Percentiles rank a stretch among this genome's conserved stretches.
phyloP scores from a whole-genome alignment of 2,329 filamentous ascomycete species.

The Phoma sp. region DNA sequence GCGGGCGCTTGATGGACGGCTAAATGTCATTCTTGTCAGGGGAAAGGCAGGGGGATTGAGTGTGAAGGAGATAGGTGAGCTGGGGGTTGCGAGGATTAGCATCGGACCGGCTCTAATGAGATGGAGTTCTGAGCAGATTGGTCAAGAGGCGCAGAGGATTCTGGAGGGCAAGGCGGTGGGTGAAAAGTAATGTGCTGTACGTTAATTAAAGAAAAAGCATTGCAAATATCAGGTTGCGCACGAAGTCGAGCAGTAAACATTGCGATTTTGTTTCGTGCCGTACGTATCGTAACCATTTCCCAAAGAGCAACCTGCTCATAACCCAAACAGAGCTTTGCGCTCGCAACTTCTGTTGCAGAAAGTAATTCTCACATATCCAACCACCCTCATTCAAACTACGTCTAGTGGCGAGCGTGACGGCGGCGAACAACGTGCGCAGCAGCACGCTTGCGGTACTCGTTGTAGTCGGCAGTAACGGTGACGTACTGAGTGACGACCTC shows the following conservation, averaged over 20 bases:
- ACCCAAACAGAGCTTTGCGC: conserved; percentile 15
- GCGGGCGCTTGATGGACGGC: conserved; percentile 31
- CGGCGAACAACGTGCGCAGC: conserved; percentile 2
- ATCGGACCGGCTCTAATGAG: conserved; percentile 41
- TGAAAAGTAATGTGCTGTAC: background rate
- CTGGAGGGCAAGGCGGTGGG: conserved; percentile 18
- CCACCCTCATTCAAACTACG: background rate
- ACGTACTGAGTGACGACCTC: conserved; percentile 37
- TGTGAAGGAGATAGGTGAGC: conserved; percentile 34
- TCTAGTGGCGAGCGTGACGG: conserved; percentile 15
- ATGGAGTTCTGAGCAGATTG: conserved; percentile 19
- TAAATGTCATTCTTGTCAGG: conserved; percentile 39
- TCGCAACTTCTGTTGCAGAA: conserved; percentile 17
- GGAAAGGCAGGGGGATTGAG: conserved; percentile 28
- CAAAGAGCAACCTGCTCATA: conserved; percentile 11
- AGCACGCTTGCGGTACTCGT: conserved; percentile 23
- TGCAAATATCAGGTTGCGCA: background rate
- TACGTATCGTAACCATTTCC: conserved; percentile 5
- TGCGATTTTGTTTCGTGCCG: conserved; percentile 7
- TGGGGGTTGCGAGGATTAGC: conserved; percentile 44
- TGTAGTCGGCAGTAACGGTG: conserved; percentile 33
- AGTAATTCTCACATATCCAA: background rate
- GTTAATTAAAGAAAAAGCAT: background rate
- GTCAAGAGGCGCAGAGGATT: conserved; percentile 29
- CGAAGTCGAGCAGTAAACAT: conserved; percentile 1